phyloP scores from a whole-genome alignment of 2,329 filamentous ascomycete genomes.

The Alternaria atra region DNA sequence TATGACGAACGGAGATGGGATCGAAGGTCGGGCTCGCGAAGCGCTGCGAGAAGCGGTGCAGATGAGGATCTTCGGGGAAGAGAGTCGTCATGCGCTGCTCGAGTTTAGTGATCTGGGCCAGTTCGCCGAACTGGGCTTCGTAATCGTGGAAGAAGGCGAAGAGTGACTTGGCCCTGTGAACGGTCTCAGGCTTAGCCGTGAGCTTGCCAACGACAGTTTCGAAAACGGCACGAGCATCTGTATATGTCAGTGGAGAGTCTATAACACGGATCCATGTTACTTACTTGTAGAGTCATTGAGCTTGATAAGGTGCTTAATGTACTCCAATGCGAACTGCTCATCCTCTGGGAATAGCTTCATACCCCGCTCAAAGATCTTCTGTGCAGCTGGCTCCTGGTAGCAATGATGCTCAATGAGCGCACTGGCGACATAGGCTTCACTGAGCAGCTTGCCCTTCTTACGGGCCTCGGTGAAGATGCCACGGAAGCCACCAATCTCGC shows the following conservation, averaged over 20 bases:
- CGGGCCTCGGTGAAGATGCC: constrained; percentile 90
- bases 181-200: constrained; percentile 76
- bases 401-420: constrained; percentile 94
- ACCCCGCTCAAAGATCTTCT: constrained; percentile 95
- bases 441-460: constrained; percentile 85
- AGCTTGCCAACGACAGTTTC: constrained; percentile 90
- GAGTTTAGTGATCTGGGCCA: constrained; percentile 87
- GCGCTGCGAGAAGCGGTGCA: constrained; percentile 78
- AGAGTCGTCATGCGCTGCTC: constrained; percentile 92
- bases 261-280: constrained; percentile 40
- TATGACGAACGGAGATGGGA: constrained; percentile 79
- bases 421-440: constrained; percentile 93
- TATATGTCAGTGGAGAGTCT: constrained; percentile 17
- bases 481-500: constrained; percentile 76
- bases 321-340: constrained; percentile 91
- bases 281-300: constrained; percentile 93
- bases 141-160: constrained; percentile 95
- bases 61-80: constrained; percentile 85
- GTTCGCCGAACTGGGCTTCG: constrained; percentile 91
- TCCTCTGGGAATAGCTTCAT: constrained; percentile 94
- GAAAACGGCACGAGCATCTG: constrained; percentile 94
- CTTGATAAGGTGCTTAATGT: constrained; percentile 91
- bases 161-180: constrained; percentile 80
- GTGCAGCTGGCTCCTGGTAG: constrained; percentile 91
- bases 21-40: constrained; percentile 77